Evolutionary conservation across 352 stramenopile species (phyloP).

Genomic region (Phytophthora macrochlamydospora): DNA sequence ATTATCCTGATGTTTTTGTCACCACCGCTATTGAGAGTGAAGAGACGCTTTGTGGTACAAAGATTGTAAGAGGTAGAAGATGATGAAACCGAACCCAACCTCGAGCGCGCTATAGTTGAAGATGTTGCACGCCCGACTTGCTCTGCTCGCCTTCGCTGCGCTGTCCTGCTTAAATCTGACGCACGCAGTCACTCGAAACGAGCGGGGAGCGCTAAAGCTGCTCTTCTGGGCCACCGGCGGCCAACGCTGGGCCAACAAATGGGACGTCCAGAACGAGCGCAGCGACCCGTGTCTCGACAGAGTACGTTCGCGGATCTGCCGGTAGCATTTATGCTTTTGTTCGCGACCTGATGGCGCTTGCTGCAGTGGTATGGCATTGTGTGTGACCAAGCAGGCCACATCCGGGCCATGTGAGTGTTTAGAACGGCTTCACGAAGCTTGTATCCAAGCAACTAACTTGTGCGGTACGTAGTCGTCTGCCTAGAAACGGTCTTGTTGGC

Average conservation of each 20-base stretch:
- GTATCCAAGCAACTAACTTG: background rate
- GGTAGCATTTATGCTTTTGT: background rate
- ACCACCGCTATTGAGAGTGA: background rate
- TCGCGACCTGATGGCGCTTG: background rate
- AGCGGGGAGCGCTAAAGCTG: conserved; percentile 67
- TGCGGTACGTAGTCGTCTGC: conserved; percentile 32
- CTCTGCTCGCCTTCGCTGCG: too few species aligned
- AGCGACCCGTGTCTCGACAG: conserved; percentile 66
- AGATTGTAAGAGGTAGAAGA: background rate
- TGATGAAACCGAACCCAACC: background rate
- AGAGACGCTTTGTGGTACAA: background rate
- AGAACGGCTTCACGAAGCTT: background rate
- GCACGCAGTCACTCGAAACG: conserved; percentile 34
- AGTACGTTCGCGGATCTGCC: conserved; percentile 20
- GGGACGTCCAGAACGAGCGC: conserved; percentile 68
- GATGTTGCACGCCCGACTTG: too few species aligned
- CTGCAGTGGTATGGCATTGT: conserved; percentile 68
- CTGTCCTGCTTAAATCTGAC: too few species aligned
- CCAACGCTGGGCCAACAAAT: conserved; percentile 47
- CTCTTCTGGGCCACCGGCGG: conserved; percentile 71
- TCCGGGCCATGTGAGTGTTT: conserved; percentile 54
- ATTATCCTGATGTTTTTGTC: background rate
- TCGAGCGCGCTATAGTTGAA: background rate
- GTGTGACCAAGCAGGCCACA: conserved; percentile 54
- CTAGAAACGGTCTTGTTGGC: conserved; percentile 68